phyloP scores from a whole-genome alignment of 345 rosid genomes.

The Gossypioides kirkii region DNA sequence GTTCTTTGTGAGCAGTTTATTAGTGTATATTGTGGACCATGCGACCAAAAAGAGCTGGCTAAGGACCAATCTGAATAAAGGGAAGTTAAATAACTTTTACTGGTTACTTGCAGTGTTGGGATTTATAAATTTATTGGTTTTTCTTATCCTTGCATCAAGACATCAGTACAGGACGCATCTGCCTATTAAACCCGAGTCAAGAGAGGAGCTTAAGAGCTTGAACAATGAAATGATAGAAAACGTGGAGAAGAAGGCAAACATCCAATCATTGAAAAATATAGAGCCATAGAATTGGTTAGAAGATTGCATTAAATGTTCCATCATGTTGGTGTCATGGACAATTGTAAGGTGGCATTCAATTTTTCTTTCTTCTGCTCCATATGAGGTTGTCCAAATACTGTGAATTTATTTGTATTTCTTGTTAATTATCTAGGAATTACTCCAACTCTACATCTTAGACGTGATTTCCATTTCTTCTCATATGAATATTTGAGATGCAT shows the following conservation, averaged over 20 bases:
- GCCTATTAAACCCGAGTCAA: conserved; percentile 14
- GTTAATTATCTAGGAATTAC: neutral
- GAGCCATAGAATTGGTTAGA: conserved; percentile 13
- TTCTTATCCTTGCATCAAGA: conserved; percentile 44
- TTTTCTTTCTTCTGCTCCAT: neutral
- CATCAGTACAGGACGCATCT: conserved; percentile 67
- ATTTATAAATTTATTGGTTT: conserved; percentile 54
- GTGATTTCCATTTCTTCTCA: neutral
- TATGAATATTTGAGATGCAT: neutral
- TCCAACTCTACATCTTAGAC: neutral
- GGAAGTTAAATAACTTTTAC: conserved; percentile 60
- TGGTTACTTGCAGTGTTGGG: conserved; percentile 70
- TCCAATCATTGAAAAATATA: conserved; percentile 2
- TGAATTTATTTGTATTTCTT: neutral
- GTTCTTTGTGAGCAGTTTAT: conserved; percentile 71
- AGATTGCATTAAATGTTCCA: neutral
- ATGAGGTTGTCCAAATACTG: neutral
- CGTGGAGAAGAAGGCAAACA: conserved; percentile 15
- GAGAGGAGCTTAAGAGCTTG: conserved; percentile 26
- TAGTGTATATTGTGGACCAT: conserved; percentile 64
- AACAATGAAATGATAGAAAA: conserved; percentile 17
- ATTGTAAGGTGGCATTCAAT: neutral
- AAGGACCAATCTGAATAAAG: conserved; percentile 55
- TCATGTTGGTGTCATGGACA: neutral
- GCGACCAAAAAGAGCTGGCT: conserved; percentile 63